These are phyloP conservation scores for Rhodotorula graminis DNA, from an alignment of 768 basidiomycete genomes.

Conservation along the genomic window DNA sequence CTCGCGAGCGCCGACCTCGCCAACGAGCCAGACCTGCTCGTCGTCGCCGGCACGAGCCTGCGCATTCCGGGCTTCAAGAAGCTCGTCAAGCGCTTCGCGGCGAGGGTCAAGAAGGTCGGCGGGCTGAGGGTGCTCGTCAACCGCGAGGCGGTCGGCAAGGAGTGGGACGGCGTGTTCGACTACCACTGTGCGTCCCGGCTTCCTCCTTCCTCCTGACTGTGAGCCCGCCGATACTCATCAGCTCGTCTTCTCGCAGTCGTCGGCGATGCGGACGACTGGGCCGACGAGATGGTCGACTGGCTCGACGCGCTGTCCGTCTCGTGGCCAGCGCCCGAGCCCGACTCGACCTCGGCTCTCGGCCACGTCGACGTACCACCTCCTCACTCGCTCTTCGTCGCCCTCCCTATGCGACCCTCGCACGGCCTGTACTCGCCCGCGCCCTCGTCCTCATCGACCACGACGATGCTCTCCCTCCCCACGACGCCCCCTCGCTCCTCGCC, in stretches of 20 bases:
- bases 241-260: background rate
- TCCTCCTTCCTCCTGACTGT: background rate
- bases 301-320: background rate
- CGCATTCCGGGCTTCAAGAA: constrained; percentile 88
- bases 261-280: background rate
- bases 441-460: background rate
- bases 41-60: constrained; percentile 95
- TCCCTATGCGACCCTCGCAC: background rate
- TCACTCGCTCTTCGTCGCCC: background rate
- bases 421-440: background rate
- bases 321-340: no score
- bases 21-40: constrained; percentile 76
- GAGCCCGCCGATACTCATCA: accelerated
- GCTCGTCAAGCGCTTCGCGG: constrained; percentile 87
- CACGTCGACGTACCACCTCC: no score
- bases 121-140: constrained; percentile 84
- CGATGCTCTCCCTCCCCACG: background rate
- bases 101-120: constrained; percentile 52
- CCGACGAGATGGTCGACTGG: background rate
- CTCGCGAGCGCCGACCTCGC: constrained; percentile 72
- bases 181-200: constrained; percentile 54
- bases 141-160: constrained; percentile 67
- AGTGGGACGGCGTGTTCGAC: constrained; percentile 88
- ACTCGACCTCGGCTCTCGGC: background rate
- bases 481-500: background rate